These are phyloP conservation scores for Sporobolomyces pararoseus DNA, from an alignment of 768 basidiomycete genomes.

Conservation along the genomic window DNA sequence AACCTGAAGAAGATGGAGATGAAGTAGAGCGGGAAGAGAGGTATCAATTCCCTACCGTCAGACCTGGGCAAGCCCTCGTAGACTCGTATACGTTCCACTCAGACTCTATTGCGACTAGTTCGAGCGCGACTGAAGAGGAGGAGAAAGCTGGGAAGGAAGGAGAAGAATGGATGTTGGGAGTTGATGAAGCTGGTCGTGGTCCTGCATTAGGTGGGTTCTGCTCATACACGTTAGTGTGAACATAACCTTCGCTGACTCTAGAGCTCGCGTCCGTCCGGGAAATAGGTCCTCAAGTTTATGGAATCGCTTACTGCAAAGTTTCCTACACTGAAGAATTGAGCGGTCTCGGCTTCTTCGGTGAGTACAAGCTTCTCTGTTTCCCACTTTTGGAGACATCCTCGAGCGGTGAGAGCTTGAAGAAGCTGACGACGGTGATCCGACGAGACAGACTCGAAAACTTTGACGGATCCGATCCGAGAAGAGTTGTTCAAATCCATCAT, in stretches of 20 bases:
- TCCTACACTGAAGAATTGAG: conserved; percentile 71
- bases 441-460: conserved; percentile 77
- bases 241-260: neutral
- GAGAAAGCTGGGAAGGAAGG: conserved; percentile 23
- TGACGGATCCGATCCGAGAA: conserved; percentile 68
- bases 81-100: conserved; percentile 47
- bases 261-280: neutral
- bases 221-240: neutral
- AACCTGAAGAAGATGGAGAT: neutral
- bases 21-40: neutral
- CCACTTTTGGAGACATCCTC: too few species aligned
- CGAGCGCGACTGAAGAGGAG: neutral
- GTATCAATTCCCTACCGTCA: conserved; percentile 38
- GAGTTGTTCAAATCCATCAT: conserved; percentile 64
- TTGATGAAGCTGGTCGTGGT: conserved; percentile 97
- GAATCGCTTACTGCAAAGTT: conserved; percentile 84
- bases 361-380: conserved; percentile 25
- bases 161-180: conserved; percentile 75
- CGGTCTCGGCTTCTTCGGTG: conserved; percentile 84
- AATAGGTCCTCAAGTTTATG: conserved; percentile 79
- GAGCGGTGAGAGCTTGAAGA: neutral
- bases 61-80: conserved; percentile 27
- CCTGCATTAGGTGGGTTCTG: conserved; percentile 70
- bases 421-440: neutral
- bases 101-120: neutral